Base-by-base conservation (phyloP, 164 flowering plant genomes). In the Liquidambar formosana region DNA sequence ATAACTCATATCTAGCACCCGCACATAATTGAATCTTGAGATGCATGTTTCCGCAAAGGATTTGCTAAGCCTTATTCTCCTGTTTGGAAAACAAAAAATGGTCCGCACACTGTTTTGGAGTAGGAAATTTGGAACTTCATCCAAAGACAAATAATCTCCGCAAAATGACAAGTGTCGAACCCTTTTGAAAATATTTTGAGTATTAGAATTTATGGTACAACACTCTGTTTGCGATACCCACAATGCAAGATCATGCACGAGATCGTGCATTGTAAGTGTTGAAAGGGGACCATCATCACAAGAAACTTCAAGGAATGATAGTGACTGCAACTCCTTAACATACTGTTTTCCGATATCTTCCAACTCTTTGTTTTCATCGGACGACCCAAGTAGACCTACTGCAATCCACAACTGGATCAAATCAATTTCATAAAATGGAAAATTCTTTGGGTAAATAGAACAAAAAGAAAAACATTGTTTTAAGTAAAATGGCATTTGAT, bases 371-470 rank as follows among this genome's bases (percentile, higher is more conserved):
- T 28, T 14, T 3, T 28, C 41, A 13, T 57, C n/a, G n/a, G 18
- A 6, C 3, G n/a, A 57, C 12, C 38, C 10, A 18, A 60, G 15
- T 12, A 33, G 23, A 10, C 46, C 47, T 16, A 38, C 47, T 15
- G 46, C 46, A 16, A 60, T 60, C 63, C 63, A 60, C 46, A 60
- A n/a, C 46, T 60, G 47, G 23, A 60, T 19, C 63, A 60, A 41
- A 8, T 15, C 9, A 60, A 18, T 43, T 8, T 43, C 18, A 19
- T 10, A 3, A 38, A 60, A 26, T 16, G 0, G 13, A 60, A 9
- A 33, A n/a, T 38, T 10, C 46, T 60, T 60, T 8, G 63, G 61
- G 18, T 26, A 57, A 27, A 57, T 57, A 26, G 61, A 27, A 57
- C 61, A 57, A 27, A 23, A 57, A 2, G 61, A 18, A 15, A 57